phyloP scores from a whole-genome alignment of 805 yeast species.

The Candida glaebosa region DNA sequence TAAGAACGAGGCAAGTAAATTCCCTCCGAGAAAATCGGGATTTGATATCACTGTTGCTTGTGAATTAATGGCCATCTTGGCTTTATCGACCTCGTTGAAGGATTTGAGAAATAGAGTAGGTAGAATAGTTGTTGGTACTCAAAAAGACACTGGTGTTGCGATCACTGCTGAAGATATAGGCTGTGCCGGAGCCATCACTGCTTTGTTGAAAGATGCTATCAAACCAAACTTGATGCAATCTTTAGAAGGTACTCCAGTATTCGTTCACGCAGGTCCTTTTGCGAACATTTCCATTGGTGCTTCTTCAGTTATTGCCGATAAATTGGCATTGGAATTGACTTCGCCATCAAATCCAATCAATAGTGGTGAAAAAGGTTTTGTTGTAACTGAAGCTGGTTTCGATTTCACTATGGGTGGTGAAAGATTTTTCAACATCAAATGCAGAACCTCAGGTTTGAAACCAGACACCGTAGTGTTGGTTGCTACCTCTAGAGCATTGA shows the following conservation, averaged over 20 bases:
- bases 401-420: constrained; percentile 94
- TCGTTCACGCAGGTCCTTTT: constrained; percentile 86
- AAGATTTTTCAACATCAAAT: constrained; percentile 77
- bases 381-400: constrained; percentile 85
- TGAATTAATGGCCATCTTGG: constrained; percentile 83
- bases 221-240: constrained; percentile 88
- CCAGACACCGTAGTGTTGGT: constrained; percentile 80
- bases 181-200: constrained; percentile 83
- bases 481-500: constrained; percentile 81
- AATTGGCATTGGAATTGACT: constrained; percentile 71
- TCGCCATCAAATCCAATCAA: constrained; percentile 45
- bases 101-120: constrained; percentile 77
- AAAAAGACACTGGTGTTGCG: constrained; percentile 59
- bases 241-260: constrained; percentile 82
- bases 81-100: constrained; percentile 63
- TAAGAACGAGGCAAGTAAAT: constrained; percentile 63
- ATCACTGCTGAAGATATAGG: constrained; percentile 82
- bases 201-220: constrained; percentile 74
- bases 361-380: constrained; percentile 63
- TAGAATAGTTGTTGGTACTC: constrained; percentile 69
- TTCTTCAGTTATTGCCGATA: constrained; percentile 77
- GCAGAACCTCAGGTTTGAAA: constrained; percentile 73
- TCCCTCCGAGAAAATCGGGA: constrained; percentile 68
- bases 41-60: constrained; percentile 84
- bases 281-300: constrained; percentile 89